A percentile compares a stretch with the other conserved stretches of the same genome.
These are phyloP conservation scores for Alopecurus myosuroides DNA, from an alignment of 176 grass and related monocot species.

Conservation along the genomic window DNA sequence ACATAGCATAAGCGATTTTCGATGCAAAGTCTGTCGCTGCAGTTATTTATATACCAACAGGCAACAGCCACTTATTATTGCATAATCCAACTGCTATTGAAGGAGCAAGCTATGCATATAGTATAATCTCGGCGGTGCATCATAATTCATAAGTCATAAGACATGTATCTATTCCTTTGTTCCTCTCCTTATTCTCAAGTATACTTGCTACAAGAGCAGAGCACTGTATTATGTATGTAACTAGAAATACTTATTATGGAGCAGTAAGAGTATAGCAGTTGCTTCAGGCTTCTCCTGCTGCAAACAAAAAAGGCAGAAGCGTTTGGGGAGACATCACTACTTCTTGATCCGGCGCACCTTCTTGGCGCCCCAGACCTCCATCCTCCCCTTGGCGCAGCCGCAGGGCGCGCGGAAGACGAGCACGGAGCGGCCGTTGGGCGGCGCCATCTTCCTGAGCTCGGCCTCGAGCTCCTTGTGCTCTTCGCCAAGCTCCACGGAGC, in stretches of 20 bases:
- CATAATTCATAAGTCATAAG: not conserved
- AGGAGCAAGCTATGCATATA: not conserved
- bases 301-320: not conserved
- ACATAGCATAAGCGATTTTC: not conserved
- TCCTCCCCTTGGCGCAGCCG: slow-evolving; percentile 62
- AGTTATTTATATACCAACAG: slow-evolving; percentile 30
- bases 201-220: slow-evolving; percentile 28
- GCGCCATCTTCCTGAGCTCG: slow-evolving; percentile 90
- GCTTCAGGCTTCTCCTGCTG: not conserved
- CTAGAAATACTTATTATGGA: not conserved
- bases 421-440: slow-evolving; percentile 69
- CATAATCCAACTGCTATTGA: slow-evolving; percentile 15
- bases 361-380: slow-evolving; percentile 79
- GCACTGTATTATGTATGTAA: slow-evolving; percentile 24
- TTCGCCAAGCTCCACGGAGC: slow-evolving; percentile 42
- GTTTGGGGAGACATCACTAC: slow-evolving; percentile 20
- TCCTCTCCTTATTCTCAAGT: slow-evolving; percentile 20
- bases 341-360: slow-evolving; percentile 89
- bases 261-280: not conserved
- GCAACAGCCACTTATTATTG: slow-evolving; percentile 12
- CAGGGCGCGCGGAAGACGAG: slow-evolving; percentile 71
- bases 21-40: not conserved
- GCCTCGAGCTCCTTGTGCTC: slow-evolving; percentile 79
- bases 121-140: not conserved
- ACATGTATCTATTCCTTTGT: slow-evolving; percentile 31